Percentiles rank a stretch among this genome's conserved stretches.
Evolutionary conservation across 345 rosid genomes (phyloP).

Genomic region (Hypericum androsaemum): DNA sequence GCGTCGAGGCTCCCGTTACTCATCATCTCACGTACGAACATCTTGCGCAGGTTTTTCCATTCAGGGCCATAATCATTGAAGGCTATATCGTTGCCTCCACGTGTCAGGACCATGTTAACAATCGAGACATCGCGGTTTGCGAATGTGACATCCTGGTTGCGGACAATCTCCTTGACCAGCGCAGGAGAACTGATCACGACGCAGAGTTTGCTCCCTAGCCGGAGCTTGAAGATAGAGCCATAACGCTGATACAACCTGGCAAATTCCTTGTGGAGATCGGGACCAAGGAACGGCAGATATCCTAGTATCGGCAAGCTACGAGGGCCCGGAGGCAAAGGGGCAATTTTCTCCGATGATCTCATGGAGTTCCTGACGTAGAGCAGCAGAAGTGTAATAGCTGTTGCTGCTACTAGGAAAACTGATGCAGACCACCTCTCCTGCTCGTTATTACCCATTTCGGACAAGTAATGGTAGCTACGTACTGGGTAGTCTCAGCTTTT

Average conservation of each 20-base stretch:
- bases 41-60: slow-evolving; percentile 37
- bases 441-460: too few species aligned
- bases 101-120: slow-evolving; percentile 5
- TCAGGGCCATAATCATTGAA: slow-evolving; percentile 34
- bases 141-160: slow-evolving; percentile 20
- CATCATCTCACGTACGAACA: slow-evolving; percentile 18
- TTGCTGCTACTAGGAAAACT: not conserved
- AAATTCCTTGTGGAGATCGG: slow-evolving; percentile 19
- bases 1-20: slow-evolving; percentile 27
- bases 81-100: slow-evolving; percentile 28
- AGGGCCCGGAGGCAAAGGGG: slow-evolving; percentile 1
- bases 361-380: not conserved
- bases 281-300: slow-evolving; percentile 19
- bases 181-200: slow-evolving; percentile 26
- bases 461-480: too few species aligned
- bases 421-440: not conserved
- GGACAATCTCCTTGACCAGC: slow-evolving; percentile 18
- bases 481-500: too few species aligned
- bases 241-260: slow-evolving; percentile 13
- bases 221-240: slow-evolving; percentile 26
- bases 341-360: not conserved
- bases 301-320: slow-evolving; percentile 13
- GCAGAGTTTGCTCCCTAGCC: slow-evolving; percentile 15
- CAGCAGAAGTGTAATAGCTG: not conserved
- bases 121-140: slow-evolving; percentile 16